These are phyloP conservation scores for Colletotrichum navitas DNA, from an alignment of 2,329 filamentous ascomycete genomes.

Conservation along the genomic window DNA sequence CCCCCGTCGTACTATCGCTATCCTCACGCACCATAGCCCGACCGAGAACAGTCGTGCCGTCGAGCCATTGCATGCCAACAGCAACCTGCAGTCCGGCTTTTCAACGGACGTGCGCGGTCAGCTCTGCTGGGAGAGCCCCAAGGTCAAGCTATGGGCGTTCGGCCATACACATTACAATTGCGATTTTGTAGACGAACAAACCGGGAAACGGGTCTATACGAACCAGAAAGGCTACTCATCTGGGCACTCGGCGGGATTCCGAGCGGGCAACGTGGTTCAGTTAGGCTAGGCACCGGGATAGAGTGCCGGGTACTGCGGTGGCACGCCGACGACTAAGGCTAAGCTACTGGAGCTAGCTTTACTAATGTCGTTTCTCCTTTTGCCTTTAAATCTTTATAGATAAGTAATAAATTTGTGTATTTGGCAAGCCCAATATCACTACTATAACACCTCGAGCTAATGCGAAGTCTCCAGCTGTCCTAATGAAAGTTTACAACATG, in stretches of 20 bases:
- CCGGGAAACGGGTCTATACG: constrained; percentile 45
- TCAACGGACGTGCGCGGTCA: constrained; percentile 55
- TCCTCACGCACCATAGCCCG: constrained; percentile 60
- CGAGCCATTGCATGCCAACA: constrained; percentile 52
- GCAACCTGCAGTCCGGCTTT: constrained; percentile 51
- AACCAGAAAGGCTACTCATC: constrained; percentile 56
- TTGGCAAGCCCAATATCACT: too few species aligned
- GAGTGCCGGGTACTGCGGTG: background rate
- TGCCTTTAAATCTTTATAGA: too few species aligned
- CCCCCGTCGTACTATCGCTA: constrained; percentile 48
- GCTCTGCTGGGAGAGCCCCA: constrained; percentile 52
- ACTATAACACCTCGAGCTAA: too few species aligned
- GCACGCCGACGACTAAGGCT: too few species aligned
- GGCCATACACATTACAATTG: constrained; percentile 63
- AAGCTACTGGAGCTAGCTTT: too few species aligned
- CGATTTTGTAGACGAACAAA: constrained; percentile 47
- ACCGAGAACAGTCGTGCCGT: constrained; percentile 50
- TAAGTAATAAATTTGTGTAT: too few species aligned
- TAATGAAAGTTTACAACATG: too few species aligned
- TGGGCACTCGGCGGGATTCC: background rate
- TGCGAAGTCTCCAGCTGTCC: too few species aligned
- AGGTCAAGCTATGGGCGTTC: constrained; percentile 59
- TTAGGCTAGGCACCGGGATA: too few species aligned
- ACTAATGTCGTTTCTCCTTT: too few species aligned
- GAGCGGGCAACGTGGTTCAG: background rate